A percentile compares a stretch with the other conserved stretches of the same genome.
phyloP scores from a whole-genome alignment of 1,139 yeast genomes.

The Geotrichum bryndzae region DNA sequence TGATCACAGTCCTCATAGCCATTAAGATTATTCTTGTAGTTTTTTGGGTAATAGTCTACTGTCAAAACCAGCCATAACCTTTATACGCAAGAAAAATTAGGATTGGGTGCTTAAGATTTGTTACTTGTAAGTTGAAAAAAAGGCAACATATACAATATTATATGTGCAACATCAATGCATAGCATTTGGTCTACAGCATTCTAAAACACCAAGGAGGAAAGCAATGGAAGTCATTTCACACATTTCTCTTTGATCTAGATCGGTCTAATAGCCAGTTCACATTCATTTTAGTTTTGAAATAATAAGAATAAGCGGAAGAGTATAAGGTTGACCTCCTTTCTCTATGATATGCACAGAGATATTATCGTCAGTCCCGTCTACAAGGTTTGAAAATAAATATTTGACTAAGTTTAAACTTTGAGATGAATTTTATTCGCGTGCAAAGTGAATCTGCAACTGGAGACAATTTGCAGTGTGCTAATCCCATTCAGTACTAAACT shows the following conservation, averaged over 20 bases:
- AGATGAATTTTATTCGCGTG: not conserved
- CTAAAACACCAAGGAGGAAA: not conserved
- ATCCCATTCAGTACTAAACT: not conserved
- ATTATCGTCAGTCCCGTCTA: not conserved
- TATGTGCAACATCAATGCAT: not conserved
- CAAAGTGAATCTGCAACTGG: not conserved
- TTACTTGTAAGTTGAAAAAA: not conserved
- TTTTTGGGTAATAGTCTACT: not conserved
- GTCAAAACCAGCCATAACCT: not conserved
- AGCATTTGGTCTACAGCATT: not conserved
- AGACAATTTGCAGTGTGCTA: not conserved
- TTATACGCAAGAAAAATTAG: not conserved
- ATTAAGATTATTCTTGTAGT: not conserved
- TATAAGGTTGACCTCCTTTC: not conserved
- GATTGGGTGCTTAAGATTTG: not conserved
- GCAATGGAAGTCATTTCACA: not conserved
- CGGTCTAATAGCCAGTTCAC: not conserved
- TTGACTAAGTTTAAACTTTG: not conserved
- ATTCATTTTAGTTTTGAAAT: not conserved
- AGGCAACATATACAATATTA: not conserved
- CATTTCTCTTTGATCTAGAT: not conserved
- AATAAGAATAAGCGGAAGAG: not conserved
- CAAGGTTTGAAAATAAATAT: not conserved
- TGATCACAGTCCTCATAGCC: not conserved
- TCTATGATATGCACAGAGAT: not conserved